These are phyloP conservation scores for Neoboletus subvelutipes DNA, from an alignment of 768 basidiomycete species.

Conservation along the genomic window DNA sequence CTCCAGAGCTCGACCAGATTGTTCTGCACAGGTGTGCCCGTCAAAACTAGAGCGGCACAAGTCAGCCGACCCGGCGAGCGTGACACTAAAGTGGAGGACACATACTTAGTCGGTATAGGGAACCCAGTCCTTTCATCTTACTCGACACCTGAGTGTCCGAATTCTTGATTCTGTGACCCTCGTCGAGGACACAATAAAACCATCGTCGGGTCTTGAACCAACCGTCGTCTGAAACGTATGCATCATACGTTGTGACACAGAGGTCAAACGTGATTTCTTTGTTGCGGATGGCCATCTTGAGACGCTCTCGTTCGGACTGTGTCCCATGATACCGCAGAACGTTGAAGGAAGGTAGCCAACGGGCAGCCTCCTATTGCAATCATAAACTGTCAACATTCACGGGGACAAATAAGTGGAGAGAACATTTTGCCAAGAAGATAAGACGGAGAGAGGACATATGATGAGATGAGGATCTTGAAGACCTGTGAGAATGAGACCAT, in stretches of 20 bases:
- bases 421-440: constrained; percentile 58
- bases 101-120: constrained; percentile 56
- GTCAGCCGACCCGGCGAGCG: not conserved
- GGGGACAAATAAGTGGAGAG: constrained; percentile 5
- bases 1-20: constrained; percentile 59
- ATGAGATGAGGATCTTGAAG: constrained; percentile 63
- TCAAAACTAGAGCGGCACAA: constrained; percentile 46
- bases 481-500: constrained; percentile 23
- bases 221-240: constrained; percentile 51
- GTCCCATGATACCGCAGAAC: constrained; percentile 64
- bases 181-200: constrained; percentile 61
- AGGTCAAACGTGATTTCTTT: constrained; percentile 42
- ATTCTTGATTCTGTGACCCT: constrained; percentile 75
- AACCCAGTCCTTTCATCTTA: constrained; percentile 55
- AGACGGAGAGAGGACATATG: constrained; percentile 69
- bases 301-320: constrained; percentile 50
- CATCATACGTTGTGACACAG: constrained; percentile 69
- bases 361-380: constrained; percentile 45
- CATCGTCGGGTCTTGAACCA: constrained; percentile 64
- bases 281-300: constrained; percentile 45
- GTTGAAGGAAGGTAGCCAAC: constrained; percentile 53
- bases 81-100: not conserved
- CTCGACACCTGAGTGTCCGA: constrained; percentile 51
- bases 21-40: constrained; percentile 74
- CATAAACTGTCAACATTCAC: not conserved